phyloP scores from a whole-genome alignment of 192 early-diverging fungal species.

The Coemansia sp. region DNA sequence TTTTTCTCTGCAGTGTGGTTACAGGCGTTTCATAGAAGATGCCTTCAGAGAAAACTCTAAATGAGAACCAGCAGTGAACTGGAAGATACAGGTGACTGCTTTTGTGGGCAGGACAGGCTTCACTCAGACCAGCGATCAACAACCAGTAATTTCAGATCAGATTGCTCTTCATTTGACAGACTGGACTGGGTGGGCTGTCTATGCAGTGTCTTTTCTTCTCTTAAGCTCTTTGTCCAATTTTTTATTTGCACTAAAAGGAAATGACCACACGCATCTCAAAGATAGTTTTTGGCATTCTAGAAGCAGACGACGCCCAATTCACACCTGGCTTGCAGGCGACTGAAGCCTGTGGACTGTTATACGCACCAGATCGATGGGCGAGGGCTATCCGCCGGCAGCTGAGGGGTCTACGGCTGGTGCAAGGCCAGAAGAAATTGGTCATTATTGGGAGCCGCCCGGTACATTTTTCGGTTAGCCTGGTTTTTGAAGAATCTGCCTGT shows the following conservation, averaged over 20 bases:
- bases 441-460: neutral
- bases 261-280: neutral
- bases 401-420: neutral
- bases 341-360: neutral
- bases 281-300: neutral
- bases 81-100: neutral
- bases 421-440: neutral
- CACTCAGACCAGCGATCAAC: neutral
- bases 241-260: neutral
- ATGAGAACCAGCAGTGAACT: neutral
- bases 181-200: too few species aligned
- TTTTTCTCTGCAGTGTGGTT: too few species aligned
- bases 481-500: neutral
- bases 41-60: too few species aligned
- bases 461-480: neutral
- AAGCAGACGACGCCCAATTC: neutral
- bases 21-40: too few species aligned
- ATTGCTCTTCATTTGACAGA: neutral
- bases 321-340: neutral
- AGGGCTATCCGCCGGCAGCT: neutral
- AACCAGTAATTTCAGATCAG: neutral
- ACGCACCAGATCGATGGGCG: neutral
- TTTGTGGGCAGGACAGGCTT: neutral
- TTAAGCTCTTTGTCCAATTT: neutral
- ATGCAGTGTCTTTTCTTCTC: neutral